Base-by-base conservation (phyloP, 495 filamentous ascomycete species). In the Cercophora sp. region DNA sequence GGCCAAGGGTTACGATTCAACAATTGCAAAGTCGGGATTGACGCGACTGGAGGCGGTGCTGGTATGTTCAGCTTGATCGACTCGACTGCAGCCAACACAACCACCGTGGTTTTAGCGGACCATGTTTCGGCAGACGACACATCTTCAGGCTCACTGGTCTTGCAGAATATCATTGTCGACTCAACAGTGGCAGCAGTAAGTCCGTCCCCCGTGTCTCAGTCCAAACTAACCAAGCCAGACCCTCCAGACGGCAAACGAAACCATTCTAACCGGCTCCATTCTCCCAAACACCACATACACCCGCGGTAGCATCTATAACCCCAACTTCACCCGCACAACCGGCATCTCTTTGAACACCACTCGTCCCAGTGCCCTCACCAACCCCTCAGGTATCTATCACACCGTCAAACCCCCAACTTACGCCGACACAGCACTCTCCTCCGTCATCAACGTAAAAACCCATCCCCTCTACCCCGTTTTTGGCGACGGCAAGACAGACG, bases 1-100 rank as follows among this genome's bases (percentile, higher is more conserved):
- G 60, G 74, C 15, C 75, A 80, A 43, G 59, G 51, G 60, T 60
- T 49, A 48, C 72, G 29, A 63, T 56, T 84, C 44, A 56, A 64
- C 34, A 73, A 77, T 53, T 84, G 80, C 62, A 67, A 64, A 8
- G 70, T 78, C 16, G 82, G 78, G 51, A 69, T 85, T 25, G 71
- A 80, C 48, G 84, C 82, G 49, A 60, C 43, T n/a, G 26, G 48
- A 57, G 85, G 86, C 54, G 74, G 83, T 19, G 66, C 68, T 20
- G 58, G 56, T 6, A 52, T 63, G 20, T 31, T 79, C n/a, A 63
- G 56, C 37, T 66, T 78, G 32, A 61, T 77, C 37, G 74, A 77
- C 50, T 78, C 44, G 37, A 68, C 32, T 59, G 77, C 54, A 27
- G 66, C 24, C 58, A 68, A 11, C 49, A 66, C 51, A 55, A 64